phyloP scores from a whole-genome alignment of 2,329 filamentous ascomycete genomes.

The Geosmithia flava region DNA sequence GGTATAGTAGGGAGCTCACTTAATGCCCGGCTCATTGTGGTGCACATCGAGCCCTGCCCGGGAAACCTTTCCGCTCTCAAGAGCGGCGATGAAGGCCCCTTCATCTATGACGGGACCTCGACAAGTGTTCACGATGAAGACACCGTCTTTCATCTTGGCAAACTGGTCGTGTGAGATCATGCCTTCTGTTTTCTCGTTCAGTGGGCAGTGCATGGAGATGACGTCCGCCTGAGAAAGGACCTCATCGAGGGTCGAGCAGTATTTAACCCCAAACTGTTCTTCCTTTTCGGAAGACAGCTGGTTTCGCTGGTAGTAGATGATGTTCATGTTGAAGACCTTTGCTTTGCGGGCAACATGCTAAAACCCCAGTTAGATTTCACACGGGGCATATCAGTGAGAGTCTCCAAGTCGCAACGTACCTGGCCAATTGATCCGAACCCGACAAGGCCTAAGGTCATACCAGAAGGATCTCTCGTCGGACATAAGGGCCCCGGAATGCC shows the following conservation, averaged over 20 bases:
- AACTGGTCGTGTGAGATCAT: conserved; percentile 21
- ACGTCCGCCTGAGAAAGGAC: conserved; percentile 25
- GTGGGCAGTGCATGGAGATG: conserved; percentile 14
- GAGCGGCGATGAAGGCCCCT: conserved; percentile 29
- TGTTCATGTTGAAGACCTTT: conserved; percentile 23
- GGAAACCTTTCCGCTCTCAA: conserved; percentile 30
- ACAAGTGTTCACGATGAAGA: conserved; percentile 38
- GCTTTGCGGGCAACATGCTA: conserved; percentile 25
- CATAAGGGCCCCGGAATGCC: conserved; percentile 6
- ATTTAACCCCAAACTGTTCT: conserved; percentile 17
- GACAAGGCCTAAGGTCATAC: conserved; percentile 28
- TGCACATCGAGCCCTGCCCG: conserved; percentile 42
- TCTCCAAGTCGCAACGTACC: conserved; percentile 3
- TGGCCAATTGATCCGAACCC: conserved; percentile 29
- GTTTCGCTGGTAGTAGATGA: conserved; percentile 25
- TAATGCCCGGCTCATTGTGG: conserved; percentile 32
- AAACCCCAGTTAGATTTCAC: neutral
- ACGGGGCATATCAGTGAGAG: neutral
- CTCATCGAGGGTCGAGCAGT: conserved; percentile 19
- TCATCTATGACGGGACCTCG: conserved; percentile 39
- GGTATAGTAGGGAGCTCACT: neutral
- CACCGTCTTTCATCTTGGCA: conserved; percentile 30
- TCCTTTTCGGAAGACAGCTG: conserved; percentile 19
- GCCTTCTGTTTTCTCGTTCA: conserved; percentile 12
- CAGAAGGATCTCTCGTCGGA: conserved; percentile 23